Conservation (phyloP, 768 basidiomycete genomes). For the Pisolithus marmoratus region DNA sequence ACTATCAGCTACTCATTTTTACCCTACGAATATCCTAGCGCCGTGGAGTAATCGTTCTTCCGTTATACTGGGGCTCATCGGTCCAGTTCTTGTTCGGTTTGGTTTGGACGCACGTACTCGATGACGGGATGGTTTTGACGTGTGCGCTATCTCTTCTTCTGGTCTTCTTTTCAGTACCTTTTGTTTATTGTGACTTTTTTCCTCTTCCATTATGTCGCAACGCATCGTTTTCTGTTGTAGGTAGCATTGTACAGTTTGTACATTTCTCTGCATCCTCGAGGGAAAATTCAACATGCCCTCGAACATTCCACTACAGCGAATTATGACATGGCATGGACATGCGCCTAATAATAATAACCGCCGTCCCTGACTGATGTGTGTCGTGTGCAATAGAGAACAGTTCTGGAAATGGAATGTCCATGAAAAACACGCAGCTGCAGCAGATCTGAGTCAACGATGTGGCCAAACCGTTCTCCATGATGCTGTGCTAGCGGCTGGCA, state of each 20-base stretch:
- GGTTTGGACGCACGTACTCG: conserved; percentile 22
- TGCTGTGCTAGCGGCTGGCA: too few species aligned
- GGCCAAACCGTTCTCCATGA: too few species aligned
- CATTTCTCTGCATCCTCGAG: conserved; percentile 8
- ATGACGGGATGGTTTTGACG: conserved; percentile 24
- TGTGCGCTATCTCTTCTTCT: conserved; percentile 18
- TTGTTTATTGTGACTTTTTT: conserved; percentile 17
- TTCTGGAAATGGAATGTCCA: too few species aligned
- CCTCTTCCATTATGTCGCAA: conserved; percentile 15
- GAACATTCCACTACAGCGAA: too few species aligned
- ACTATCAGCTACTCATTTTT: conserved; percentile 28
- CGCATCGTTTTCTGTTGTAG: conserved; percentile 25
- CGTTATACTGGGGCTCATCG: conserved; percentile 19
- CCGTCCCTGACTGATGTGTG: too few species aligned
- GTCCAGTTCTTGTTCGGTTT: conserved; percentile 24
- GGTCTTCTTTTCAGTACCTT: background rate
- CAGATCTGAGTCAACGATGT: too few species aligned
- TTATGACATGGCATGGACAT: too few species aligned
- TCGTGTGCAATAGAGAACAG: too few species aligned
- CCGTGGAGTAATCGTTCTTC: conserved; percentile 26
- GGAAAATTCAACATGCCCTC: too few species aligned
- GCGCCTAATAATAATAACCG: too few species aligned
- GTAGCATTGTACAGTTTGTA: conserved; percentile 24
- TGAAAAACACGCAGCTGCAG: too few species aligned
- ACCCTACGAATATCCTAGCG: conserved; percentile 28